Evolutionary conservation across 176 grass and related monocot genomes (phyloP).

Genomic region (Elymus sibiricus): DNA sequence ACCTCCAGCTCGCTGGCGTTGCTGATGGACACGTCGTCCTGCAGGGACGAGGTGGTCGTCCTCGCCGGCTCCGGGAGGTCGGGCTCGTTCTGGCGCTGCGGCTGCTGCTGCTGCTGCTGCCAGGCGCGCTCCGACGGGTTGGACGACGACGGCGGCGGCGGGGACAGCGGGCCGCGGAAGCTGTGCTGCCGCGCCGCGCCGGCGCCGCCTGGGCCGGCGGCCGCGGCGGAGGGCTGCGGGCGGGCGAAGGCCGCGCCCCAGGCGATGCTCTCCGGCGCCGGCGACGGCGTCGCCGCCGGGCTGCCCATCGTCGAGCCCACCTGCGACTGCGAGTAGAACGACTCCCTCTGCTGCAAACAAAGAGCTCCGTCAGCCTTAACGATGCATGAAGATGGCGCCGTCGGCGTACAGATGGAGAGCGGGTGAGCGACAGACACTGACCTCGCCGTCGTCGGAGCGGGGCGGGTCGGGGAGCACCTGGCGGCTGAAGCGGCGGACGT

Average conservation of each 20-base stretch:
- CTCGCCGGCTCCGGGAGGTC: constrained; percentile 38
- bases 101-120: constrained; percentile 39
- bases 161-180: constrained; percentile 38
- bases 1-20: constrained; percentile 77
- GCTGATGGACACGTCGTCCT: constrained; percentile 64
- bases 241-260: constrained; percentile 29
- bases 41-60: constrained; percentile 45
- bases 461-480: constrained; percentile 53
- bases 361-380: not conserved
- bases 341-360: constrained; percentile 42
- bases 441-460: constrained; percentile 44
- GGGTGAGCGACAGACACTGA: not conserved
- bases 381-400: not conserved
- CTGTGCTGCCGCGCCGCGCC: constrained; percentile 27
- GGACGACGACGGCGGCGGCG: constrained; percentile 48
- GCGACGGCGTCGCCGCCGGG: constrained; percentile 42
- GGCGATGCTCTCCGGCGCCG: constrained; percentile 31
- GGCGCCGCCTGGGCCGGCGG: not conserved
- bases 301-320: constrained; percentile 30
- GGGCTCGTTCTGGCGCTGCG: not conserved
- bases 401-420: not conserved
- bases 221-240: not conserved
- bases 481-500: constrained; percentile 57
- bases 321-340: constrained; percentile 49
- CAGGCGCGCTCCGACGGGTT: constrained; percentile 56